Conservation (phyloP, 176 grass and related monocot genomes). For the Sorghum bicolor region DNA sequence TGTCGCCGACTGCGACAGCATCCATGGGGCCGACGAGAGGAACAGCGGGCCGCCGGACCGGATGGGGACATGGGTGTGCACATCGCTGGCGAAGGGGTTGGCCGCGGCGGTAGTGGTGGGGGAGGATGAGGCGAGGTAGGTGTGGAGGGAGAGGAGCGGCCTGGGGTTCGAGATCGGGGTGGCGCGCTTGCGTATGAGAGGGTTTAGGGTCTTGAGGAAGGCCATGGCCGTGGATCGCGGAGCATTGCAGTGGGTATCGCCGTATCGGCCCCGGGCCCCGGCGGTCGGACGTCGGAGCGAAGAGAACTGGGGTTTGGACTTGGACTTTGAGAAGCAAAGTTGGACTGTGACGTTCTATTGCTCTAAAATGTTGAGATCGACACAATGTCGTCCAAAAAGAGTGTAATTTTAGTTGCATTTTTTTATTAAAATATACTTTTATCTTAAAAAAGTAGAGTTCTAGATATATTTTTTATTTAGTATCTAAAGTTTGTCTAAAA, state of each 20-base stretch:
- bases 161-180: conserved; percentile 18
- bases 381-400: no score
- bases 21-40: conserved; percentile 71
- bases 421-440: no score
- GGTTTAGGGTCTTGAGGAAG: conserved; percentile 67
- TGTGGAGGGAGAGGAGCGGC: conserved; percentile 28
- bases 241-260: not conserved
- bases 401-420: no score
- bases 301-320: not conserved
- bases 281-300: conserved; percentile 13
- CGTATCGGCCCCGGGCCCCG: not conserved
- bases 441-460: no score
- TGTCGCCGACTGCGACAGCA: conserved; percentile 57
- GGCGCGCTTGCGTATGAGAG: conserved; percentile 50
- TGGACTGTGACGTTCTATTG: no score
- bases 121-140: conserved; percentile 23
- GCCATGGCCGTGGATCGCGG: conserved; percentile 42
- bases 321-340: no score
- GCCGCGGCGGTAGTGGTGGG: not conserved
- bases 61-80: not conserved
- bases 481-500: no score
- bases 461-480: no score
- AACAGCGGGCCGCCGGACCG: conserved; percentile 42
- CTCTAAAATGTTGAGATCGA: no score
- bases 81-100: not conserved